Evolutionary conservation across 2,329 filamentous ascomycete genomes (phyloP).

Genomic region (Talaromyces verruculosus): DNA sequence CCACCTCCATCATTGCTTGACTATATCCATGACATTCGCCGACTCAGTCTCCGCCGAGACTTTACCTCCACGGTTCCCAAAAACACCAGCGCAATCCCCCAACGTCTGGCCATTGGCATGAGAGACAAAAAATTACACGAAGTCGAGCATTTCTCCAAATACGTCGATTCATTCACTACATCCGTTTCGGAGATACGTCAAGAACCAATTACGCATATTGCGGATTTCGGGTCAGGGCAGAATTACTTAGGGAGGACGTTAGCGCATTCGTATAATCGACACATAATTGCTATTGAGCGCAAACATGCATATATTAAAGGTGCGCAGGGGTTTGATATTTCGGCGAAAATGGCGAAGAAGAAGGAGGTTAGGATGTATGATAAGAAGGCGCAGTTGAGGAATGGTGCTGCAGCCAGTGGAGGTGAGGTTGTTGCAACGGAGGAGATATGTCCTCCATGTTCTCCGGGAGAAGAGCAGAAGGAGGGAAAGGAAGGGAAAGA

Average conservation of each 20-base stretch:
- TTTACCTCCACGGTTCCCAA: conserved; percentile 48
- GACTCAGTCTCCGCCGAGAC: conserved; percentile 64
- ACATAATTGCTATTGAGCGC: conserved; percentile 88
- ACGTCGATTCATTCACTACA: conserved; percentile 67
- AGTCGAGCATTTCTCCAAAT: conserved; percentile 85
- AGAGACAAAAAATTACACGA: conserved; percentile 94
- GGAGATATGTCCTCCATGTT: conserved; percentile 3
- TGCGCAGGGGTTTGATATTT: conserved; percentile 79
- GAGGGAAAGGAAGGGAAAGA: conserved; percentile 1
- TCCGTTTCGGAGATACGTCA: conserved; percentile 53
- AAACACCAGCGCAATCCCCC: conserved; percentile 57
- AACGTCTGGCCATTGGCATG: conserved; percentile 82
- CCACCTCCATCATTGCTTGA: conserved; percentile 61
- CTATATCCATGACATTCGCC: conserved; percentile 71
- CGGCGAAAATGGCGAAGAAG: conserved; percentile 72
- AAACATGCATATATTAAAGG: conserved; percentile 81
- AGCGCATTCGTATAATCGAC: conserved; percentile 79
- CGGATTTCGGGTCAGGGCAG: conserved; percentile 95
- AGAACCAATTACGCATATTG: conserved; percentile 71
- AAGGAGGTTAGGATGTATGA: conserved; percentile 58
- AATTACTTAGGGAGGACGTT: conserved; percentile 91
- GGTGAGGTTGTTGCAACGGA: background rate
- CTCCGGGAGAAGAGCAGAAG: conserved; percentile 74
- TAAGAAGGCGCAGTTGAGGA: conserved; percentile 38
- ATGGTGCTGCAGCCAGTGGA: conserved; percentile 65